Conservation (phyloP, 768 basidiomycete species). For the Pisolithus albus region DNA sequence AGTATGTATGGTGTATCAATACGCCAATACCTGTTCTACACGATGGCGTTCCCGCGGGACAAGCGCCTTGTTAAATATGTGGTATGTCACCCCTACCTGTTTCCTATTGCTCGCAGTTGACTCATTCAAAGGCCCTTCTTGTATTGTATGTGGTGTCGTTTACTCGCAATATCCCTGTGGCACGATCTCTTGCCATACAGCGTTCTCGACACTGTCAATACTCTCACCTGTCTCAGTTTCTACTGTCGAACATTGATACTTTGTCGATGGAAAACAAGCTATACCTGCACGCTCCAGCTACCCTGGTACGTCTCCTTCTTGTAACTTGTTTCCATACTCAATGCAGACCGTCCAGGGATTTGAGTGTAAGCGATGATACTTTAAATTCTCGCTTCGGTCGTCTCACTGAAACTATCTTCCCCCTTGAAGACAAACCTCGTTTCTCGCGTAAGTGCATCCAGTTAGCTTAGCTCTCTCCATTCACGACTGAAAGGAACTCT, state of each 20-base stretch:
- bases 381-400: background rate
- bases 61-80: slow-evolving; percentile 3
- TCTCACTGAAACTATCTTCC: background rate
- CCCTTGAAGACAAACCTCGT: slow-evolving; percentile 1
- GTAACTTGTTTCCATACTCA: background rate
- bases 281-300: background rate
- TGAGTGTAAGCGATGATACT: slow-evolving; percentile 1
- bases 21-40: slow-evolving; percentile 15
- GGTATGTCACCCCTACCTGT: slow-evolving; percentile 5
- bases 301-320: slow-evolving; percentile 6
- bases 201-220: background rate
- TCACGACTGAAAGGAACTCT: background rate
- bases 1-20: slow-evolving; percentile 16
- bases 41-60: slow-evolving; percentile 13
- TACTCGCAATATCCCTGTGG: background rate
- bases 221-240: background rate
- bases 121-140: background rate
- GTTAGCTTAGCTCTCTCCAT: background rate
- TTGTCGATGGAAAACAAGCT: slow-evolving; percentile 4
- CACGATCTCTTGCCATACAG: background rate
- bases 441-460: slow-evolving; percentile 2
- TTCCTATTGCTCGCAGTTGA: background rate
- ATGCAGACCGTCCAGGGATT: background rate
- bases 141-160: background rate
- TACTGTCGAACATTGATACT: slow-evolving; percentile 4